Conservation (phyloP, 2,329 filamentous ascomycete species). For the Aspergillus costaricaensis region DNA sequence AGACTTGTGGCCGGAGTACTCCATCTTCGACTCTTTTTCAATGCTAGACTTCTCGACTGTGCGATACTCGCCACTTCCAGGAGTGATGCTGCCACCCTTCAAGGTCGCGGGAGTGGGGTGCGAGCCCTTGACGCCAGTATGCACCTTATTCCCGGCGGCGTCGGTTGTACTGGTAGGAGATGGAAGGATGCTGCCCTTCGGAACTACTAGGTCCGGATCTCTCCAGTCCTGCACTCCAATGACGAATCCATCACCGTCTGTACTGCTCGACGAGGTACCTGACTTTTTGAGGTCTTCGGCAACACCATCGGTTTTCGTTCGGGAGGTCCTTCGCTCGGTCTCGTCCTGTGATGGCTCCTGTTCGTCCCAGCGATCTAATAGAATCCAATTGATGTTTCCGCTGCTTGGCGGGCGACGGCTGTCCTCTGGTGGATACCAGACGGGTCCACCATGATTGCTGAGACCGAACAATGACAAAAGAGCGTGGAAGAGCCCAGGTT, state of each 20-base stretch:
- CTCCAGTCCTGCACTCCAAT: slow-evolving; percentile 88
- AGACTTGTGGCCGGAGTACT: slow-evolving; percentile 1
- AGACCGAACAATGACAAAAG: slow-evolving; percentile 49
- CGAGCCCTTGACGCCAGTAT: slow-evolving; percentile 35
- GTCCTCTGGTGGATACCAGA: slow-evolving; percentile 43
- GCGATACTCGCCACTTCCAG: slow-evolving; percentile 71
- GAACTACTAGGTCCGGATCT: slow-evolving; percentile 69
- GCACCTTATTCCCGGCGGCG: slow-evolving; percentile 32
- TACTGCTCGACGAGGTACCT: slow-evolving; percentile 27
- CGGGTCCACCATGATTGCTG: slow-evolving; percentile 28
- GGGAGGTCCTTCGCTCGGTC: background rate
- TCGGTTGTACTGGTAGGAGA: slow-evolving; percentile 27
- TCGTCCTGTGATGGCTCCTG: slow-evolving; percentile 36
- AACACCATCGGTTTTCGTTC: slow-evolving; percentile 22
- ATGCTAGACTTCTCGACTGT: slow-evolving; percentile 41
- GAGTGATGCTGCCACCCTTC: slow-evolving; percentile 68
- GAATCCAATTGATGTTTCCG: slow-evolving; percentile 72
- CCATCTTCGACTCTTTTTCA: slow-evolving; percentile 9
- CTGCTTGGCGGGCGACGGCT: slow-evolving; percentile 70
- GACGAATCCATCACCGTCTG: slow-evolving; percentile 65
- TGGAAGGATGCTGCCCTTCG: slow-evolving; percentile 32
- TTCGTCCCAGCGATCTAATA: slow-evolving; percentile 66
- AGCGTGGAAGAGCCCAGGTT: slow-evolving; percentile 44
- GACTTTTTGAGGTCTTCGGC: slow-evolving; percentile 25
- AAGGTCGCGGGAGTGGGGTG: slow-evolving; percentile 41